Evolutionary conservation across 2,329 filamentous ascomycete genomes (phyloP).

Genomic region (Phialocephala sp.): DNA sequence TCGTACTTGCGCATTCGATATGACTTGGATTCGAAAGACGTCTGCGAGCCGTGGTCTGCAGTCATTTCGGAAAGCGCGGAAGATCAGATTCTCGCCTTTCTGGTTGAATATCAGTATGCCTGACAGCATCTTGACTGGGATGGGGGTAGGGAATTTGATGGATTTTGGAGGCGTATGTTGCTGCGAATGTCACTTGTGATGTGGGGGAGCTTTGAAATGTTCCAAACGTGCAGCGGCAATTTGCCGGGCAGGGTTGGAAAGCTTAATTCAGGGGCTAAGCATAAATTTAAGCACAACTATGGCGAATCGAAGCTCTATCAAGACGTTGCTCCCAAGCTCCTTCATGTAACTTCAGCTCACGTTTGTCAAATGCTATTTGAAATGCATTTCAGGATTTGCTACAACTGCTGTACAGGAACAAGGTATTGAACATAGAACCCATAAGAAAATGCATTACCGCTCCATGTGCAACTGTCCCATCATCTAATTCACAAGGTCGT

Average conservation of each 20-base stretch:
- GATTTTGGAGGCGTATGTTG: constrained; percentile 11
- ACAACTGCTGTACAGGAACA: constrained; percentile 42
- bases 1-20: constrained; percentile 74
- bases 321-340: neutral
- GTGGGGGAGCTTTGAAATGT: constrained; percentile 28
- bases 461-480: constrained; percentile 35
- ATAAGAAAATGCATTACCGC: constrained; percentile 41
- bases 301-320: neutral
- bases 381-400: constrained; percentile 13
- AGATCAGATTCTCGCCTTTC: constrained; percentile 99
- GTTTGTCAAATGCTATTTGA: neutral
- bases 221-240: constrained; percentile 4
- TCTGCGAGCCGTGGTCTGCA: constrained; percentile 96
- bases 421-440: constrained; percentile 41
- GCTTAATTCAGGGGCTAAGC: constrained; percentile 5
- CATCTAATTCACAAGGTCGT: constrained; percentile 38
- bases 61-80: constrained; percentile 98
- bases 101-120: constrained; percentile 99
- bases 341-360: neutral
- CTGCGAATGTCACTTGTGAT: constrained; percentile 13
- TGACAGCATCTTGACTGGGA: constrained; percentile 73
- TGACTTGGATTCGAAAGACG: constrained; percentile 99
- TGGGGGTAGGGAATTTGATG: constrained; percentile 9
- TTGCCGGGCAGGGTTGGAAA: constrained; percentile 14
- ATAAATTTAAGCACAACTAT: neutral